Evolutionary conservation across 331 rosid species (phyloP).

Genomic region (Malus hybrid): DNA sequence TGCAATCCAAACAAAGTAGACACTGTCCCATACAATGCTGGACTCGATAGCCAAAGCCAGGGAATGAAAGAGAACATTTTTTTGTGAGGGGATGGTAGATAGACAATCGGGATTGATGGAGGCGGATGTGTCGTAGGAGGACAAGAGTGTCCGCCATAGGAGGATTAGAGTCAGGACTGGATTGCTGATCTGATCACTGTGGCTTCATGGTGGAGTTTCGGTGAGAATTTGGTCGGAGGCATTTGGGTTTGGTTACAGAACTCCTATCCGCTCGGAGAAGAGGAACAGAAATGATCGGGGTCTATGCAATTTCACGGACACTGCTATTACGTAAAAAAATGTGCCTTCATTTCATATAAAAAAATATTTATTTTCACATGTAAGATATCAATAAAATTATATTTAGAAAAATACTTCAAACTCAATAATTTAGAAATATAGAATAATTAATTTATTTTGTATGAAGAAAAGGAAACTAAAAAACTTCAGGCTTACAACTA

Average conservation of each 20-base stretch:
- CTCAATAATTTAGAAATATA: too few relatives aligned
- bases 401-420: too few relatives aligned
- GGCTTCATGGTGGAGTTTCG: slow-evolving; percentile 10
- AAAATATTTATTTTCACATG: too few relatives aligned
- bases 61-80: slow-evolving; percentile 24
- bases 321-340: too few relatives aligned
- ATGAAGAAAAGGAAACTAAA: too few relatives aligned
- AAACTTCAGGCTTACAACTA: too few relatives aligned
- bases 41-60: slow-evolving; percentile 48
- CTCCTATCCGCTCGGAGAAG: too few relatives aligned
- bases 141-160: slow-evolving; percentile 43
- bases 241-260: slow-evolving; percentile 1
- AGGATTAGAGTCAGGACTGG: slow-evolving; percentile 35
- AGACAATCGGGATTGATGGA: slow-evolving; percentile 61
- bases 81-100: not conserved
- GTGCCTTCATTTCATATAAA: too few relatives aligned
- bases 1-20: slow-evolving; percentile 56
- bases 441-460: too few relatives aligned
- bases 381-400: too few relatives aligned
- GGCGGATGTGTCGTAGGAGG: slow-evolving; percentile 87
- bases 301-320: not conserved
- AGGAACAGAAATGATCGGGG: too few relatives aligned
- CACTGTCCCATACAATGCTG: slow-evolving; percentile 86
- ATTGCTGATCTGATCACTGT: slow-evolving; percentile 49
- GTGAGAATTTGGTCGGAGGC: slow-evolving; percentile 6